Percentiles rank a stretch among this genome's conserved stretches.
These are phyloP conservation scores for Albizia julibrissin DNA, from an alignment of 306 rosid species.

Conservation along the genomic window DNA sequence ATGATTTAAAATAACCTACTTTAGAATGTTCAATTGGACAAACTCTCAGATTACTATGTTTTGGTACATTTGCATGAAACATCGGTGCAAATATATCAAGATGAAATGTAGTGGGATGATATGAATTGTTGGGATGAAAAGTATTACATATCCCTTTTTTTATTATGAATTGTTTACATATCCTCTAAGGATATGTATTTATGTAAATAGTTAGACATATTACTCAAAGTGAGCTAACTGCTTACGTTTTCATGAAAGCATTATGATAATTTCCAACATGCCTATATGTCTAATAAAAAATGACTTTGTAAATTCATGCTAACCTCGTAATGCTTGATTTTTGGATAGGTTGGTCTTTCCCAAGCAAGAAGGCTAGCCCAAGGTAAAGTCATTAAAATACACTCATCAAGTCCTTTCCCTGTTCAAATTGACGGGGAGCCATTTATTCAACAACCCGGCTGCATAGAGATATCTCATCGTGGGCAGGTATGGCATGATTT, in stretches of 20 bases:
- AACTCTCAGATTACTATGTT: neutral
- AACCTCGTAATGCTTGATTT: slow-evolving; percentile 28
- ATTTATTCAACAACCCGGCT: slow-evolving; percentile 59
- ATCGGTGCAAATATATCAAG: slow-evolving; percentile 10
- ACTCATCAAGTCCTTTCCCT: slow-evolving; percentile 73
- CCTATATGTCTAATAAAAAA: neutral
- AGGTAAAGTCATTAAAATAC: slow-evolving; percentile 66
- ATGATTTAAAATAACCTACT: neutral
- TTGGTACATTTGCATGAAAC: slow-evolving; percentile 15
- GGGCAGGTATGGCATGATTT: slow-evolving; percentile 51
- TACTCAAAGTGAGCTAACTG: slow-evolving; percentile 18
- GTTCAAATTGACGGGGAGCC: slow-evolving; percentile 90
- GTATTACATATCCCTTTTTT: neutral
- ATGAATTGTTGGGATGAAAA: neutral
- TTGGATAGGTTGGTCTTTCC: slow-evolving; percentile 72
- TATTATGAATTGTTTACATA: neutral
- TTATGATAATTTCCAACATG: neutral
- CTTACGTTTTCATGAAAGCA: slow-evolving; percentile 1
- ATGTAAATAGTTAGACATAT: neutral
- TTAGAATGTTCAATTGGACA: slow-evolving; percentile 20
- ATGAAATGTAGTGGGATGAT: slow-evolving; percentile 11
- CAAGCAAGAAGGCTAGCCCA: slow-evolving; percentile 86
- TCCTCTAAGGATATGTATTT: slow-evolving; percentile 29
- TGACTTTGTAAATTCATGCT: slow-evolving; percentile 12
- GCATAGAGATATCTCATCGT: slow-evolving; percentile 65